phyloP scores from a whole-genome alignment of 441 rosid species.

The Gossypium aridum region DNA sequence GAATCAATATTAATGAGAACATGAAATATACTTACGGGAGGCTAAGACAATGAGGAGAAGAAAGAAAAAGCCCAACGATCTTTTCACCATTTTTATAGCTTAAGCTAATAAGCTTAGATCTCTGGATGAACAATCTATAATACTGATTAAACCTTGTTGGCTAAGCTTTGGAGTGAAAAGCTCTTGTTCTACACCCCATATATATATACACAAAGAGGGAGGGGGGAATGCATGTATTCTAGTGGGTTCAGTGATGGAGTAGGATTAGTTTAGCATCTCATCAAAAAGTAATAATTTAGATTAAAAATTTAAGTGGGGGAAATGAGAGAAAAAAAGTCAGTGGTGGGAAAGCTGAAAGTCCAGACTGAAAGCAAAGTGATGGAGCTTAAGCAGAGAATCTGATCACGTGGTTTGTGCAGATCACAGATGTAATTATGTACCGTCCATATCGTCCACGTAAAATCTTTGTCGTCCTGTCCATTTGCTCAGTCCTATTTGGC shows the following conservation, averaged over 20 bases:
- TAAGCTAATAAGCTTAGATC: not conserved
- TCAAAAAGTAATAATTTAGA: not conserved
- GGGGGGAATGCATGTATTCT: not conserved
- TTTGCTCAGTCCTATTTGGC: not conserved
- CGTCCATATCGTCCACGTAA: not conserved
- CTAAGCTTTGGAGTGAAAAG: not conserved
- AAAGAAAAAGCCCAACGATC: not conserved
- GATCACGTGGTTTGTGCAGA: not conserved
- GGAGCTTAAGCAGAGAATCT: not conserved
- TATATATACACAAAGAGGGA: not conserved
- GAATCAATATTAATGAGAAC: too few species aligned
- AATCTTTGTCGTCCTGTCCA: not conserved
- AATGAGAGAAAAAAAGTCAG: not conserved
- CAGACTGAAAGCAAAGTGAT: not conserved
- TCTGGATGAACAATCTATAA: not conserved
- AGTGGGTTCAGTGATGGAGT: not conserved
- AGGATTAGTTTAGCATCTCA: not conserved
- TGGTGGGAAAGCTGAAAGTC: not conserved
- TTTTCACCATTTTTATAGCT: not conserved
- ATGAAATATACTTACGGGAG: not conserved
- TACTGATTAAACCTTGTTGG: not conserved
- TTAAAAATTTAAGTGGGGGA: not conserved
- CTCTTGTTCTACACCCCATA: not conserved
- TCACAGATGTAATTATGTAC: not conserved
- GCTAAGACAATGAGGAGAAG: conserved; percentile 4